Evolutionary conservation across 306 rosid genomes (phyloP), one percentile per base, ranked within the genome.

Genomic region (Cicer cuneatum): DNA sequence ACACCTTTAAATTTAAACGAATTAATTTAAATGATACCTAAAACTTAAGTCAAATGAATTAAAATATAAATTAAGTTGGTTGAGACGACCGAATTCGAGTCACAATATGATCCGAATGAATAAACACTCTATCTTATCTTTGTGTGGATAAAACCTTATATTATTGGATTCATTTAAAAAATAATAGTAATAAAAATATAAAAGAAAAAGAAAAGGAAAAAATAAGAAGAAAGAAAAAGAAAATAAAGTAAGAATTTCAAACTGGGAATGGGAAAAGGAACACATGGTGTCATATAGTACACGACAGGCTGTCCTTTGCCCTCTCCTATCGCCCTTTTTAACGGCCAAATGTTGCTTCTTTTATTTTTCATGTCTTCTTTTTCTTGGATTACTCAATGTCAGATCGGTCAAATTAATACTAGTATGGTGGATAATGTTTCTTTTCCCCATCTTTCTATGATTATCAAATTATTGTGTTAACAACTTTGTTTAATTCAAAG

Each of bases 301-400:
- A 53, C 57, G 76, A 73, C 86, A 78, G 66, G 65, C 59, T 82
- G 77, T 73, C 66, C 39, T 19, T 8, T 62, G 66, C 42, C 24
- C 56, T 10, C 3, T 10, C 16, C 62, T 2, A 29, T 66, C 15
- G 61, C 74, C 47, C 45, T 56, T 64, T 64, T 64, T 72, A 38
- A 73, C 74, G 70, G 80, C 49, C 70, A 77, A 65, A 47, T 76
- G 63, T 42, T 33, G 35, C 57, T 7, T 7, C 69, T 6, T 41
- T 19, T 54, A 15, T 24, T 24, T 24, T 52, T 41, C 10, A 21
- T 16, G 1, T 51, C 40, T 24, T 16, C 35, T 29, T 19, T 8
- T 41, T 21, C 19, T 48, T 46, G 75, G 75, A 58, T 60, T 78
- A 12, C 37, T 45, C 57, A 70, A 7, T 52, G 11, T 45, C 10